These are phyloP conservation scores for Takakia lepidozioides DNA, from an alignment of 225 moss, liverwort and hornwort genomes.

Conservation along the genomic window DNA sequence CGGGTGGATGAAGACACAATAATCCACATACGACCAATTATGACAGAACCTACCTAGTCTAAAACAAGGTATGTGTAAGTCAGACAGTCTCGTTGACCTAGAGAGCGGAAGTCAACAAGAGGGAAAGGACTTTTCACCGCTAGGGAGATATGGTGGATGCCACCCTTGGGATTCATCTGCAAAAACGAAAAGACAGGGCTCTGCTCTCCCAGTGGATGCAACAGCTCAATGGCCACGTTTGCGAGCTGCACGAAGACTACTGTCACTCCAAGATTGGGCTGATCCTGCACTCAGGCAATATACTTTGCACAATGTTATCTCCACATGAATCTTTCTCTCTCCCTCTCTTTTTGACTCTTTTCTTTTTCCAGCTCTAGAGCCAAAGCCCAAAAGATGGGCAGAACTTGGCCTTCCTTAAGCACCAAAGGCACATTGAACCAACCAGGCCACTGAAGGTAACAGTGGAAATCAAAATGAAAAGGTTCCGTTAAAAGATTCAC, in stretches of 20 bases:
- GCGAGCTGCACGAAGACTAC: conserved; percentile 66
- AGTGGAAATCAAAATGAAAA: too few relatives aligned
- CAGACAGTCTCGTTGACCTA: conserved; percentile 41
- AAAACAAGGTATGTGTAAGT: conserved; percentile 2
- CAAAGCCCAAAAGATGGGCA: too few relatives aligned
- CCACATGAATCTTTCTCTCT: too few relatives aligned
- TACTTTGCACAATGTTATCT: too few relatives aligned
- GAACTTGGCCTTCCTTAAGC: too few relatives aligned
- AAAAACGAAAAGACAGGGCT: conserved; percentile 62
- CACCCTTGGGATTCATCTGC: conserved; percentile 55
- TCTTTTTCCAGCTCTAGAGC: too few relatives aligned
- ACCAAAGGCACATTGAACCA: too few relatives aligned
- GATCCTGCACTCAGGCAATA: conserved; percentile 23
- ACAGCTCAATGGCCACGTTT: conserved; percentile 63
- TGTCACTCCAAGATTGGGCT: conserved; percentile 41
- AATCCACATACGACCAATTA: too few relatives aligned
- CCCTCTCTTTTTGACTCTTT: too few relatives aligned
- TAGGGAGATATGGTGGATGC: conserved; percentile 73
- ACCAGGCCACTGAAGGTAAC: too few relatives aligned
- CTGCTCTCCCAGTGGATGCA: conserved; percentile 51
- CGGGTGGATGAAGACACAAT: neutral
- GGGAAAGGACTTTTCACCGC: conserved; percentile 21
- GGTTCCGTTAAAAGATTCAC: too few relatives aligned
- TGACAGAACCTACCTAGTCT: neutral
- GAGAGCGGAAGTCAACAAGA: conserved; percentile 17